Conservation (phyloP, 331 rosid species). For the Rosa hybrid region DNA sequence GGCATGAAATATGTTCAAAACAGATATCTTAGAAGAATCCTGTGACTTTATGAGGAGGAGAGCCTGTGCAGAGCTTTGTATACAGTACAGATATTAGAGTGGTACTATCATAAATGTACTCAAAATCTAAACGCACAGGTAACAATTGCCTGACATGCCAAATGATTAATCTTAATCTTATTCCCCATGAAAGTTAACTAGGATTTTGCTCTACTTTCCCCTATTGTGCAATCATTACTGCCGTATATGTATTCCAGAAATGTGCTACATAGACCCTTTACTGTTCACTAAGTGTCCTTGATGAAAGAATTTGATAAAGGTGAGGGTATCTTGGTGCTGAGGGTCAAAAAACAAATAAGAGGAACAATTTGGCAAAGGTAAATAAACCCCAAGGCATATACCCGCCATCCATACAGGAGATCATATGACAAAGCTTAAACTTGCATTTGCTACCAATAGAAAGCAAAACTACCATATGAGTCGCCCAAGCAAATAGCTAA, state of each 20-base stretch:
- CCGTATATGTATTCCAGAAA: background rate
- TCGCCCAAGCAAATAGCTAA: background rate
- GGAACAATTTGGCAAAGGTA: background rate
- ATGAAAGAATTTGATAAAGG: background rate
- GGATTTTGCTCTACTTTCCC: background rate
- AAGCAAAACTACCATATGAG: background rate
- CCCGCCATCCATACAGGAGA: background rate
- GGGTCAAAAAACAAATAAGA: background rate
- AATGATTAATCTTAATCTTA: background rate
- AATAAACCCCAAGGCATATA: background rate
- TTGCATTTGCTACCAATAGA: background rate
- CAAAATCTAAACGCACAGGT: background rate
- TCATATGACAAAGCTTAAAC: background rate
- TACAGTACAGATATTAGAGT: background rate
- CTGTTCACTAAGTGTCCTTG: background rate
- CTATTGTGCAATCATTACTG: background rate
- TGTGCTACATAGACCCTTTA: background rate
- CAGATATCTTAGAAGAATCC: background rate
- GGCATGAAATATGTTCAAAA: background rate
- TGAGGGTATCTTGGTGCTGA: background rate
- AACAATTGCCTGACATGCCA: background rate
- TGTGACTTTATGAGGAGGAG: background rate
- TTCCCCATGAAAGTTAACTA: background rate
- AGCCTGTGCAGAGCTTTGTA: background rate
- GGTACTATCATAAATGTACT: background rate